A percentile compares a stretch with the other conserved stretches of the same genome.
These are phyloP conservation scores for Cyclotella baltica DNA, from an alignment of 108 stramenopile species.

Conservation along the genomic window DNA sequence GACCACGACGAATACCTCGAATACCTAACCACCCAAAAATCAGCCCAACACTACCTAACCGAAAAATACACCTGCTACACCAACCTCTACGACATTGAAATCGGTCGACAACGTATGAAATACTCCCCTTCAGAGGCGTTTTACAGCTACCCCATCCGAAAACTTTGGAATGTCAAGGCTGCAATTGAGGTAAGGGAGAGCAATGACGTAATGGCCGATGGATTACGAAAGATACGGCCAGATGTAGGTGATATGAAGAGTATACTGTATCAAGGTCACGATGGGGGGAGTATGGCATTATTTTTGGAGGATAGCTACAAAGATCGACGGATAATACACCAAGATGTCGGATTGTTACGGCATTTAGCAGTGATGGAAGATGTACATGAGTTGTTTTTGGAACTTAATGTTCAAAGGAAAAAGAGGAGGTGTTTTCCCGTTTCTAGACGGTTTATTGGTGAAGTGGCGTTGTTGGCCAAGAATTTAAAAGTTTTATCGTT, in stretches of 20 bases:
- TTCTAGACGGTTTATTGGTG: conserved; percentile 4
- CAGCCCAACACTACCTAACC: not conserved
- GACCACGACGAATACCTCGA: not conserved
- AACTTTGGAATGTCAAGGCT: conserved; percentile 20
- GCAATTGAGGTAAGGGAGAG: conserved; percentile 27
- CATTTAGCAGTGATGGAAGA: conserved; percentile 15
- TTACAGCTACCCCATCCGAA: conserved; percentile 16
- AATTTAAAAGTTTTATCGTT: conserved; percentile 31
- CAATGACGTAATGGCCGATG: not conserved
- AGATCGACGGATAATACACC: not conserved
- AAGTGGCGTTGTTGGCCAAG: not conserved
- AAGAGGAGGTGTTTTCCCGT: not conserved
- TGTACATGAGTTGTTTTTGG: conserved; percentile 24
- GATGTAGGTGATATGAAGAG: conserved; percentile 5
- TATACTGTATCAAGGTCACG: conserved; percentile 21
- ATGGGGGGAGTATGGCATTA: conserved; percentile 2
- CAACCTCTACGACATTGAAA: conserved; percentile 3
- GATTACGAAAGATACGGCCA: conserved; percentile 17
- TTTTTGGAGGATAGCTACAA: conserved; percentile 7
- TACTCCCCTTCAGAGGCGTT: not conserved
- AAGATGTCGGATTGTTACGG: not conserved
- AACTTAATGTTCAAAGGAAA: not conserved
- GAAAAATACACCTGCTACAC: not conserved
- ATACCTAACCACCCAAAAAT: not conserved
- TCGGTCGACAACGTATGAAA: not conserved